A percentile compares a stretch with the other conserved stretches of the same genome.
Evolutionary conservation across 768 basidiomycete genomes (phyloP).

Genomic region (Lentinula aciculospora): DNA sequence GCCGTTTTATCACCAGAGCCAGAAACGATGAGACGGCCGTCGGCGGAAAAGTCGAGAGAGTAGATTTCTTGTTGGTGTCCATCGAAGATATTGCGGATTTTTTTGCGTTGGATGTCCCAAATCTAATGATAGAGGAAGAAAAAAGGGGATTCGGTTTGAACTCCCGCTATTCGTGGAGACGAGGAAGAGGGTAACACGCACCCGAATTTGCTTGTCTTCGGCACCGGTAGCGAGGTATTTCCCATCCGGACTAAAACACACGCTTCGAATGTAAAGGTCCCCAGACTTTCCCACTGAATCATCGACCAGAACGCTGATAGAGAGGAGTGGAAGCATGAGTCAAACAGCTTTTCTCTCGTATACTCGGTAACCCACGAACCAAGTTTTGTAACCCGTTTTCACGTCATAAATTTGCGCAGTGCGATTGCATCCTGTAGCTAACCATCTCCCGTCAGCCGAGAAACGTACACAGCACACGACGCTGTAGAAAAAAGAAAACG

Average conservation of each 20-base stretch:
- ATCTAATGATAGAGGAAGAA: slow-evolving; percentile 48
- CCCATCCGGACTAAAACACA: slow-evolving; percentile 91
- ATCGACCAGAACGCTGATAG: slow-evolving; percentile 52
- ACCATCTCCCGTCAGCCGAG: slow-evolving; percentile 86
- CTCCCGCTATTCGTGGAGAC: background rate
- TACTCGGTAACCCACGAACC: slow-evolving; percentile 35
- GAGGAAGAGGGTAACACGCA: slow-evolving; percentile 27
- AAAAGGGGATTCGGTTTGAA: no score
- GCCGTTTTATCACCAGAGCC: slow-evolving; percentile 72
- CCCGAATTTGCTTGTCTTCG: slow-evolving; percentile 90
- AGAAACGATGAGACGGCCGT: slow-evolving; percentile 82
- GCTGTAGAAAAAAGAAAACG: slow-evolving; percentile 18
- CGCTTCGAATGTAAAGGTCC: slow-evolving; percentile 78
- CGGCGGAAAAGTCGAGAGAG: slow-evolving; percentile 86
- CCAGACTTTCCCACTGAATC: slow-evolving; percentile 53
- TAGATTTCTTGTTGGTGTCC: slow-evolving; percentile 94
- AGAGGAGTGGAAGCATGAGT: no score
- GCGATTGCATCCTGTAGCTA: slow-evolving; percentile 95
- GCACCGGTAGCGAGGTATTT: slow-evolving; percentile 92
- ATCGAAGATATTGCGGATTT: slow-evolving; percentile 75
- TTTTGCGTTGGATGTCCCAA: slow-evolving; percentile 84
- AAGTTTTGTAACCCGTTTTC: slow-evolving; percentile 78
- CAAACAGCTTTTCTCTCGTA: no score
- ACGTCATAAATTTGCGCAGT: slow-evolving; percentile 95
- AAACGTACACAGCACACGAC: slow-evolving; percentile 88